Conservation (phyloP, 371 early-diverging fungal genomes). For the Syncephalis plumigaleata region DNA sequence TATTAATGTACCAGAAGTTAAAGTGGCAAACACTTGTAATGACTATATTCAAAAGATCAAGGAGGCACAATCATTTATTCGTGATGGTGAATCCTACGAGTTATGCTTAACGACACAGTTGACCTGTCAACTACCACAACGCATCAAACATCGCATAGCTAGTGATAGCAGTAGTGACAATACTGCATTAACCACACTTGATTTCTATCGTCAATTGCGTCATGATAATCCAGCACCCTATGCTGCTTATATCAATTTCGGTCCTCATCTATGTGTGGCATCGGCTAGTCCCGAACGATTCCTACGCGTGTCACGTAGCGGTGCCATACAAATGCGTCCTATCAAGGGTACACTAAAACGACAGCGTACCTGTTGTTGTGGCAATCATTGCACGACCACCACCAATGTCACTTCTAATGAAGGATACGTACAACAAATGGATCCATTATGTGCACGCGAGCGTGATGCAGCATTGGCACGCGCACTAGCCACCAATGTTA, state of each 20-base stretch:
- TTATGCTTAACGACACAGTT: slow-evolving; percentile 83
- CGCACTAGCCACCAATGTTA: slow-evolving; percentile 30
- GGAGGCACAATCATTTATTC: slow-evolving; percentile 22
- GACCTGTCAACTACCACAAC: slow-evolving; percentile 16
- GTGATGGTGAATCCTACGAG: slow-evolving; percentile 86
- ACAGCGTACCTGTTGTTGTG: slow-evolving; percentile 20
- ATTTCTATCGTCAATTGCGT: slow-evolving; percentile 49
- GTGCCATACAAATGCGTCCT: slow-evolving; percentile 78
- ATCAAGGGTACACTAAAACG: slow-evolving; percentile 76
- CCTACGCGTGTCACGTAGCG: slow-evolving; percentile 27
- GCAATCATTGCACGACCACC: slow-evolving; percentile 1
- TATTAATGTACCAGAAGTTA: too few species aligned
- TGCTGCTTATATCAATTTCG: slow-evolving; percentile 43
- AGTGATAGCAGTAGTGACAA: background rate
- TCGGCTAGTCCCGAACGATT: slow-evolving; percentile 83
- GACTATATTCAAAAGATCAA: too few species aligned
- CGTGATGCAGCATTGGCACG: slow-evolving; percentile 11
- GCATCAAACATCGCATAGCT: background rate
- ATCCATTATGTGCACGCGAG: slow-evolving; percentile 15
- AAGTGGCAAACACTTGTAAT: too few species aligned
- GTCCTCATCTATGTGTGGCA: slow-evolving; percentile 11
- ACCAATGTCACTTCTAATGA: slow-evolving; percentile 54
- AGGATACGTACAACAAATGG: slow-evolving; percentile 90
- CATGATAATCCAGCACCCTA: slow-evolving; percentile 78
- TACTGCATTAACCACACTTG: slow-evolving; percentile 14